Evolutionary conservation across 2,329 filamentous ascomycete species (phyloP).

Genomic region (Gnomoniopsis sp.): DNA sequence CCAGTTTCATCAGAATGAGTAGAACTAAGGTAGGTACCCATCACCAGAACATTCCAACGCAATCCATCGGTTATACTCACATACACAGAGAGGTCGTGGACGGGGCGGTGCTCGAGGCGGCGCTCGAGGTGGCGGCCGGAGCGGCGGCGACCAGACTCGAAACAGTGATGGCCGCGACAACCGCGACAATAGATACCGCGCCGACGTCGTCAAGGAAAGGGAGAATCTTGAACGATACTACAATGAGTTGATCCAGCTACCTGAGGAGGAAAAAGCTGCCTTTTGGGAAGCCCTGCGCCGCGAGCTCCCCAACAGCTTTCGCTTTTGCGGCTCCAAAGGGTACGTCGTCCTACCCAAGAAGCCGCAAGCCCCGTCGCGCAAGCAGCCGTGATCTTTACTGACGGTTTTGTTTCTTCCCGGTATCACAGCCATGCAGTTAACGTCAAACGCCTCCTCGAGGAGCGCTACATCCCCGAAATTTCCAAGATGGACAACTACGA

Average conservation of each 20-base stretch:
- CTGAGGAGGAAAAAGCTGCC: constrained; percentile 70
- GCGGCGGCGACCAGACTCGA: constrained; percentile 35
- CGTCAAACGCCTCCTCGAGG: constrained; percentile 83
- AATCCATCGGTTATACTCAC: background rate
- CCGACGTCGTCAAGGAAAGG: constrained; percentile 72
- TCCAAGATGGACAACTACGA: constrained; percentile 79
- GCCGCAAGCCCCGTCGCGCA: background rate
- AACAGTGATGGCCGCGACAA: constrained; percentile 23
- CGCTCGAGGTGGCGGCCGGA: constrained; percentile 29
- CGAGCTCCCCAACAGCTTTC: constrained; percentile 94
- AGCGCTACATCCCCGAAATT: constrained; percentile 88
- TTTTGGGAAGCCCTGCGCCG: constrained; percentile 84
- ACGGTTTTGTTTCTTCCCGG: background rate
- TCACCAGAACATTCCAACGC: background rate
- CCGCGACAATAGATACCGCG: constrained; percentile 43
- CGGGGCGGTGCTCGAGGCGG: constrained; percentile 36
- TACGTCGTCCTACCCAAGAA: constrained; percentile 33
- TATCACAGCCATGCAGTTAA: constrained; percentile 74
- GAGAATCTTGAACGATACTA: constrained; percentile 85
- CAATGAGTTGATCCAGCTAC: constrained; percentile 70
- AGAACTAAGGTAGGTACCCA: background rate
- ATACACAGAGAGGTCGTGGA: constrained; percentile 18
- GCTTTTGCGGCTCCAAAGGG: constrained; percentile 94
- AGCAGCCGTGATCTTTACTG: constrained; percentile 1
- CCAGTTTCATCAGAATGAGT: background rate